These are phyloP conservation scores for Russula earlei DNA, from an alignment of 768 basidiomycete species.

Conservation along the genomic window DNA sequence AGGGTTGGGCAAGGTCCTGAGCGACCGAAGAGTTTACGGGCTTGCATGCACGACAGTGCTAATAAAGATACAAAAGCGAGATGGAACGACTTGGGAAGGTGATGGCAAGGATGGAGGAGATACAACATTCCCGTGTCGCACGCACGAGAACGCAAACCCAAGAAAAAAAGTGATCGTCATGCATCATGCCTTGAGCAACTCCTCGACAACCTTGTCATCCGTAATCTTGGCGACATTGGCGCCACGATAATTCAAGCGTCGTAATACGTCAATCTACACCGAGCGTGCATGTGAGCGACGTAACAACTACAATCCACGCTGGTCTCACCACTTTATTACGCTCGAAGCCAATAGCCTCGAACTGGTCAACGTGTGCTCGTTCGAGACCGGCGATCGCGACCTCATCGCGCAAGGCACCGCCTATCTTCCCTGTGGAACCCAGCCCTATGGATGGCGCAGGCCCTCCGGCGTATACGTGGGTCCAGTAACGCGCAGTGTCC, in stretches of 20 bases:
- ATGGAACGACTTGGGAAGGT: constrained; percentile 11
- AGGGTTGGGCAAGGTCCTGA: background rate
- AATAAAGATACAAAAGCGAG: constrained; percentile 16
- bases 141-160: constrained; percentile 6
- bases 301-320: background rate
- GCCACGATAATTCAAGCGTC: constrained; percentile 81
- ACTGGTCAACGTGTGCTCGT: constrained; percentile 73
- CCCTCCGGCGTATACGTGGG: constrained; percentile 81
- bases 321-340: constrained; percentile 63
- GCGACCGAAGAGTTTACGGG: background rate
- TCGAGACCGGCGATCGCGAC: constrained; percentile 74
- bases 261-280: constrained; percentile 74
- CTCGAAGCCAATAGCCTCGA: constrained; percentile 76
- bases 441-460: constrained; percentile 31
- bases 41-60: constrained; percentile 8
- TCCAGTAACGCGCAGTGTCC: constrained; percentile 91
- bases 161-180: background rate
- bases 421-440: constrained; percentile 5
- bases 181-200: constrained; percentile 54
- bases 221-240: constrained; percentile 69
- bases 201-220: constrained; percentile 80
- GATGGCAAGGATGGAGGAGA: background rate
- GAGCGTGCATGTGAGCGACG: background rate
- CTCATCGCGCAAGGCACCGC: constrained; percentile 30
- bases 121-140: background rate